phyloP scores from a whole-genome alignment of 768 basidiomycete genomes.

The Psilocybe subaeruginosa region DNA sequence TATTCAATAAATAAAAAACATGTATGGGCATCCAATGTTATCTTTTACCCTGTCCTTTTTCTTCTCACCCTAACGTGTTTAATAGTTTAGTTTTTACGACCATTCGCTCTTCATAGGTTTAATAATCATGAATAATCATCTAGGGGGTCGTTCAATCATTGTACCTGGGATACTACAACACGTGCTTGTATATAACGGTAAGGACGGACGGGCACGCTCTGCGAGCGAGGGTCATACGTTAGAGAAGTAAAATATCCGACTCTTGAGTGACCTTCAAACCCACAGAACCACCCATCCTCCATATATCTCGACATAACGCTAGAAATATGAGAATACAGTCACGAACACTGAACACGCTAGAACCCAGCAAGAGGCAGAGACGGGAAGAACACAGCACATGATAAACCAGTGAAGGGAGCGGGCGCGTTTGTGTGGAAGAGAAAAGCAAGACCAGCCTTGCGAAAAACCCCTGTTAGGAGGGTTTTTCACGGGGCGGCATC shows the following conservation, averaged over 20 bases:
- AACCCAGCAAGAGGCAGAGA: slow-evolving; percentile 22
- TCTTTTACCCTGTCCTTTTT: not conserved
- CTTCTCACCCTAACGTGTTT: not conserved
- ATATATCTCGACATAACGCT: slow-evolving; percentile 10
- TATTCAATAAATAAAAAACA: not conserved
- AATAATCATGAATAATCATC: slow-evolving; percentile 8
- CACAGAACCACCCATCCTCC: slow-evolving; percentile 1
- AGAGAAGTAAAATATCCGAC: slow-evolving; percentile 4
- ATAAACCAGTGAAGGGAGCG: slow-evolving; percentile 9
- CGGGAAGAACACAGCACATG: slow-evolving; percentile 22
- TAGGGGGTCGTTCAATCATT: slow-evolving; percentile 12
- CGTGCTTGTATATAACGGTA: slow-evolving; percentile 5
- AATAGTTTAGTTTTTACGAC: not conserved
- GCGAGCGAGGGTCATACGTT: not conserved
- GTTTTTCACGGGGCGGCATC: slow-evolving; percentile 20
- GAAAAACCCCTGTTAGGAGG: not conserved
- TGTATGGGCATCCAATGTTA: slow-evolving; percentile 5
- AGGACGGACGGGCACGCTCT: not conserved
- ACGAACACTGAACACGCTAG: slow-evolving; percentile 22
- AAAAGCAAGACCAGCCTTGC: not conserved
- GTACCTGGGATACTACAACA: slow-evolving; percentile 1
- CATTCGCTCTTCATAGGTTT: not conserved
- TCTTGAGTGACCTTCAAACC: not conserved
- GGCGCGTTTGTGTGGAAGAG: slow-evolving; percentile 3
- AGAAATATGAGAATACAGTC: slow-evolving; percentile 13